Evolutionary conservation across 2,329 filamentous ascomycete species (phyloP), one percentile per base, ranked within the genome.

Genomic region (Aspergillus sp.): DNA sequence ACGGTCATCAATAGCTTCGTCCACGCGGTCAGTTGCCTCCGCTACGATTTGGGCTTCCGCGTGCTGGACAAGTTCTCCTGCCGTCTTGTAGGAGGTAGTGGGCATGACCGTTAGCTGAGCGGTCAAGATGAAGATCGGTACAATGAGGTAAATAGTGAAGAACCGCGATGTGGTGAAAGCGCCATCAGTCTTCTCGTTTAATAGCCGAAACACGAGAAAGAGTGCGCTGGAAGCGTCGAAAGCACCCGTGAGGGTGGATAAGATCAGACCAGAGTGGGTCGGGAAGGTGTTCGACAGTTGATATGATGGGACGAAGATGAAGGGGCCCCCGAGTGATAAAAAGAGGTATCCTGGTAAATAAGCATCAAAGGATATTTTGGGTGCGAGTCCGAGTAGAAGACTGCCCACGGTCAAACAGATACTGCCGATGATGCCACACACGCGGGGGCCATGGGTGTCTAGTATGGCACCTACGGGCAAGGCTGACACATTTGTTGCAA

Each of bases 201-300:
- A 74, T 43, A 93, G 76, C 30, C 90, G 86, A 76, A 93, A 93
- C 32, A 90, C 71, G 17, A 94, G 81, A 67, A 93, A 94, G 5
- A 94, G 75, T 5, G 90, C 90, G 65, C 89, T 92, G 1, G 90
- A 93, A 0, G 90, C 88, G 74, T 96, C 91, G 72, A 95, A 96
- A 4, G 91, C 90, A 5, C 91, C 91, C 0, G 91, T 94, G 55
- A 96, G 78, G 36, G 92, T 81, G 2, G 91, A 91, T 8, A 96
- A 80, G 64, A 96, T 91, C n/a, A 91, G 79, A 1, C 91, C 91
- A 1, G 90, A 90, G 70, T 89, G 84, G 53, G 84, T 84, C 1
- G 91, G 91, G 70, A 96, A 94, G 2, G 91, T 88, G 74, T 95
- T 95, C 41, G 90, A 92, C 41, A 95, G 84, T 72, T 95, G 91